Conservation (phyloP, 345 rosid species). For the Acer campestre region DNA sequence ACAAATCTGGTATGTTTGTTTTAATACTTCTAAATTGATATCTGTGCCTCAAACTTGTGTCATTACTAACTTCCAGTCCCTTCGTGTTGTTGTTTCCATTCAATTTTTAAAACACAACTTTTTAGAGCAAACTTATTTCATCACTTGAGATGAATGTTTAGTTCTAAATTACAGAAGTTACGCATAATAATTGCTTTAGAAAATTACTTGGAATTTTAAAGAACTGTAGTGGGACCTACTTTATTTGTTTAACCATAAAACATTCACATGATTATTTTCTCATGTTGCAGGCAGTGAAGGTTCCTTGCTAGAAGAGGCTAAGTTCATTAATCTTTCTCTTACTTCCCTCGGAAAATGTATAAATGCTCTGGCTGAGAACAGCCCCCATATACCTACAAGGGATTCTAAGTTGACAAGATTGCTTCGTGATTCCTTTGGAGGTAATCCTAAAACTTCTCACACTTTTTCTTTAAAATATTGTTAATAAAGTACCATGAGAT, state of each 20-base stretch:
- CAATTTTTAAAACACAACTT: neutral
- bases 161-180: neutral
- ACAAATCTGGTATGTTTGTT: conserved; percentile 72
- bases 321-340: conserved; percentile 90
- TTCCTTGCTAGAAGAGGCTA: conserved; percentile 88
- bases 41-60: neutral
- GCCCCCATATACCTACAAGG: conserved; percentile 91
- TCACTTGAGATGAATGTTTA: neutral
- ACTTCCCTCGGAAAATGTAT: conserved; percentile 94
- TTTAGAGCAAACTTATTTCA: neutral
- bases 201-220: conserved; percentile 7
- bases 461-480: neutral
- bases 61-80: neutral
- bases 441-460: conserved; percentile 36
- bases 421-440: conserved; percentile 97
- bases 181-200: neutral
- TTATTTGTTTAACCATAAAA: neutral
- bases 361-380: conserved; percentile 94
- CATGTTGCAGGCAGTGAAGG: conserved; percentile 78
- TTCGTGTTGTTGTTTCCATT: neutral
- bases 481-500: neutral
- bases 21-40: conserved; percentile 7
- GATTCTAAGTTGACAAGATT: conserved; percentile 94
- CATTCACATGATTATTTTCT: conserved; percentile 16
- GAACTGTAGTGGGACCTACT: conserved; percentile 10